These are phyloP conservation scores for Sarcodon sp. DNA, from an alignment of 768 basidiomycete species.

Conservation along the genomic window DNA sequence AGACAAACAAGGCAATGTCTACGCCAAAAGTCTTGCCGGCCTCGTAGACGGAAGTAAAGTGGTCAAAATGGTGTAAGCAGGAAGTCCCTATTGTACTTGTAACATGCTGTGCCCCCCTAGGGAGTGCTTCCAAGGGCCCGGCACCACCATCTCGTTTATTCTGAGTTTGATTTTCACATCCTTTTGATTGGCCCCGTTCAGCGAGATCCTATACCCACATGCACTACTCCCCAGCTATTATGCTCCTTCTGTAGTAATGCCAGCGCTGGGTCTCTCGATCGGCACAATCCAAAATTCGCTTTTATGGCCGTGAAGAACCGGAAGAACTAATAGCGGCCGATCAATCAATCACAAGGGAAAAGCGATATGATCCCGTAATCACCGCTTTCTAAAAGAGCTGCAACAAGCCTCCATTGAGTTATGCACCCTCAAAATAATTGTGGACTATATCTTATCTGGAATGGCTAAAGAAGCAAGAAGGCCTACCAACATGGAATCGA, in stretches of 20 bases:
- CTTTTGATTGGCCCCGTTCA: background rate
- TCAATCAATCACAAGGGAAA: too few species aligned
- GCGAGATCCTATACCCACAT: too few species aligned
- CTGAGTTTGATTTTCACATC: background rate
- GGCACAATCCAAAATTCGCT: background rate
- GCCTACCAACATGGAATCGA: too few species aligned
- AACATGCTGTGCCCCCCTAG: background rate
- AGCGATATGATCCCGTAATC: too few species aligned
- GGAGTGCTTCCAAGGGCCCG: background rate
- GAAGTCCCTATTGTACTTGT: background rate
- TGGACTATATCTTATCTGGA: too few species aligned
- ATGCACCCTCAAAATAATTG: too few species aligned
- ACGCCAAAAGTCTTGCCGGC: constrained; percentile 50
- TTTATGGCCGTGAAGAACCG: background rate
- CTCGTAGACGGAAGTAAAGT: constrained; percentile 65
- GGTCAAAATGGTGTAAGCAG: constrained; percentile 42
- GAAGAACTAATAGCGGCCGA: too few species aligned
- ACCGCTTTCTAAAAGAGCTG: too few species aligned
- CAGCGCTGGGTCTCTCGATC: background rate
- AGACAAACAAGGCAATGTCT: constrained; percentile 38
- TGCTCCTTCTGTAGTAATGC: too few species aligned
- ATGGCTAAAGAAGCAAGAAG: too few species aligned
- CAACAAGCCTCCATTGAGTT: too few species aligned
- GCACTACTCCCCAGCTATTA: too few species aligned
- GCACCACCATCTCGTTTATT: background rate